phyloP scores from a whole-genome alignment of 371 early-diverging fungal species.

The Batrachochytrium dendrobatidis region DNA sequence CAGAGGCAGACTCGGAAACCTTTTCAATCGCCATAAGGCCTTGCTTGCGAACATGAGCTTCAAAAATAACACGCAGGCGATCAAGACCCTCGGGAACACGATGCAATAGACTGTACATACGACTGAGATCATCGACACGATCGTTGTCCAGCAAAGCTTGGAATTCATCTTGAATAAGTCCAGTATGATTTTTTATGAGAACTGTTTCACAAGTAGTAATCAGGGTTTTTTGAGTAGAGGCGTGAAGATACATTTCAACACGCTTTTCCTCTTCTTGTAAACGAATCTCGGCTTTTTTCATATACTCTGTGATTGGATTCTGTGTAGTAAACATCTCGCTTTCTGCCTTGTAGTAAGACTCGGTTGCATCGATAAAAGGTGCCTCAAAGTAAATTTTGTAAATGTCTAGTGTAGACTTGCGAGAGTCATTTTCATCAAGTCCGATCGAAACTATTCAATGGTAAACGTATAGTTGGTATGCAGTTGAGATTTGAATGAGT shows the following conservation, averaged over 20 bases:
- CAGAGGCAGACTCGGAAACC: constrained; percentile 54
- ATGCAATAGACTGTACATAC: constrained; percentile 74
- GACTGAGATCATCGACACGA: constrained; percentile 77
- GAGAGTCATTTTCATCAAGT: constrained; percentile 72
- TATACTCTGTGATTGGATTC: constrained; percentile 84
- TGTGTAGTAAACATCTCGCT: constrained; percentile 77
- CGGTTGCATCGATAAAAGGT: constrained; percentile 72
- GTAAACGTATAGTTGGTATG: background rate
- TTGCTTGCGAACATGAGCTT: constrained; percentile 72
- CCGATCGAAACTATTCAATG: constrained; percentile 63
- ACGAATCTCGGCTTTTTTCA: constrained; percentile 82
- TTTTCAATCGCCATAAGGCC: constrained; percentile 77
- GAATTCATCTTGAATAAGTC: constrained; percentile 81
- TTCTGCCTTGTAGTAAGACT: constrained; percentile 78
- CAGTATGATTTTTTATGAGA: constrained; percentile 73
- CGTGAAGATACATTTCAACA: constrained; percentile 79
- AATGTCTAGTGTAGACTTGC: constrained; percentile 73
- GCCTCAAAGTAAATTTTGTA: constrained; percentile 77
- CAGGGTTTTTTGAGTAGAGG: constrained; percentile 66
- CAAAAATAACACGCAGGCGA: constrained; percentile 70
- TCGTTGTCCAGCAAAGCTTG: constrained; percentile 75
- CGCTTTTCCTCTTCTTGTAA: constrained; percentile 84
- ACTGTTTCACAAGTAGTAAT: constrained; percentile 73
- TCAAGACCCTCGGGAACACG: constrained; percentile 78
- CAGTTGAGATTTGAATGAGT: background rate